These are phyloP conservation scores for Urochloa ruziziensis DNA, from an alignment of 176 grass and related monocot species.

Conservation along the genomic window DNA sequence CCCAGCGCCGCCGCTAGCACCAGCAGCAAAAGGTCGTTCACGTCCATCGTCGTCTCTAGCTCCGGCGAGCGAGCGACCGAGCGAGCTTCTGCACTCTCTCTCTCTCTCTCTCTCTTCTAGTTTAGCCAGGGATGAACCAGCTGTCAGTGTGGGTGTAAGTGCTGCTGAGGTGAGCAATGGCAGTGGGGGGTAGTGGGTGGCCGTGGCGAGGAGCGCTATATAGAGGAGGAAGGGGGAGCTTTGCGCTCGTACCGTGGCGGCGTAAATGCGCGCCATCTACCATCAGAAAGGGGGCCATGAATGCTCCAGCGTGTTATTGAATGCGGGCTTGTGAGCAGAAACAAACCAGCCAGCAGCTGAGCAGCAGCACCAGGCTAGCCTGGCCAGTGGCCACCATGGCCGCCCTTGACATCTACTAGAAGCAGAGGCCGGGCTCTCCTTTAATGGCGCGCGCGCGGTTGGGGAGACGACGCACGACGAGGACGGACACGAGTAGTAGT, in stretches of 20 bases:
- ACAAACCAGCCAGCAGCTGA: neutral
- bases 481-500: neutral
- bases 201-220: slow-evolving; percentile 42
- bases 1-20: slow-evolving; percentile 40
- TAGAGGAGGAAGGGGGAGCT: neutral
- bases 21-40: slow-evolving; percentile 59
- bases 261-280: slow-evolving; percentile 51
- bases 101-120: too few species aligned
- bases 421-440: neutral
- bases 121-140: neutral
- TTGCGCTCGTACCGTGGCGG: neutral
- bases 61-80: too few species aligned
- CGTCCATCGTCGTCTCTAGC: slow-evolving; percentile 23
- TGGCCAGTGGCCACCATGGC: slow-evolving; percentile 31
- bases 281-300: slow-evolving; percentile 45
- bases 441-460: slow-evolving; percentile 36
- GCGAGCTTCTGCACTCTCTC: neutral
- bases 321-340: slow-evolving; percentile 17
- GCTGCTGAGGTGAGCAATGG: neutral
- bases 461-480: slow-evolving; percentile 20
- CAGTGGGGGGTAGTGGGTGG: neutral
- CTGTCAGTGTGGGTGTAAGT: neutral
- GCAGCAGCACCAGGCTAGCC: neutral
- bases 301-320: slow-evolving; percentile 42
- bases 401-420: slow-evolving; percentile 14